Conservation (phyloP, 495 filamentous ascomycete genomes). For the Hypoxylon rickii region DNA sequence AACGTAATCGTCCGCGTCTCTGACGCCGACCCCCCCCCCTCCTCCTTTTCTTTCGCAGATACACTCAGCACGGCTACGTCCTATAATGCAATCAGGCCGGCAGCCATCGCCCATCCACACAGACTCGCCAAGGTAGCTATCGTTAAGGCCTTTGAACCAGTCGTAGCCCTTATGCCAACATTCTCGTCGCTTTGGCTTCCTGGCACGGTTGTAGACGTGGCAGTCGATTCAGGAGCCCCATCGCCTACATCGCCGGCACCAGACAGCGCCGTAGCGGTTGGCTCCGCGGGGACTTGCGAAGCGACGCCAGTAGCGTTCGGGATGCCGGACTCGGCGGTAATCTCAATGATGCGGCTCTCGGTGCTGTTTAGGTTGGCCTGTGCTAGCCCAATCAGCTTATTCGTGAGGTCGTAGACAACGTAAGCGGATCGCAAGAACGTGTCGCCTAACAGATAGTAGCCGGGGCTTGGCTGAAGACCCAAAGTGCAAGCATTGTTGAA, state of each 20-base stretch:
- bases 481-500: conserved; percentile 47
- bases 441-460: conserved; percentile 65
- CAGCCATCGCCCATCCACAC: conserved; percentile 34
- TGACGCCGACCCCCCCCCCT: no score
- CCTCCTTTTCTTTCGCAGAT: no score
- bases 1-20: no score
- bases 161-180: conserved; percentile 17
- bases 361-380: conserved; percentile 83
- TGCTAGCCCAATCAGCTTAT: conserved; percentile 83
- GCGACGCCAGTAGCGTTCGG: conserved; percentile 47
- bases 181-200: conserved; percentile 6
- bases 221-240: not conserved
- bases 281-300: conserved; percentile 22
- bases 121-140: conserved; percentile 27
- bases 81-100: conserved; percentile 33
- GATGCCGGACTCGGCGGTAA: conserved; percentile 44
- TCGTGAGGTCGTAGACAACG: conserved; percentile 86
- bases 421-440: conserved; percentile 93
- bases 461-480: conserved; percentile 42
- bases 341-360: conserved; percentile 51
- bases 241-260: not conserved
- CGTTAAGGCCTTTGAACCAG: conserved; percentile 26
- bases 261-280: conserved; percentile 20
- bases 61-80: no score
- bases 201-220: conserved; percentile 11